These are phyloP conservation scores for Galerina marginata DNA, from an alignment of 768 basidiomycete species.

Conservation along the genomic window DNA sequence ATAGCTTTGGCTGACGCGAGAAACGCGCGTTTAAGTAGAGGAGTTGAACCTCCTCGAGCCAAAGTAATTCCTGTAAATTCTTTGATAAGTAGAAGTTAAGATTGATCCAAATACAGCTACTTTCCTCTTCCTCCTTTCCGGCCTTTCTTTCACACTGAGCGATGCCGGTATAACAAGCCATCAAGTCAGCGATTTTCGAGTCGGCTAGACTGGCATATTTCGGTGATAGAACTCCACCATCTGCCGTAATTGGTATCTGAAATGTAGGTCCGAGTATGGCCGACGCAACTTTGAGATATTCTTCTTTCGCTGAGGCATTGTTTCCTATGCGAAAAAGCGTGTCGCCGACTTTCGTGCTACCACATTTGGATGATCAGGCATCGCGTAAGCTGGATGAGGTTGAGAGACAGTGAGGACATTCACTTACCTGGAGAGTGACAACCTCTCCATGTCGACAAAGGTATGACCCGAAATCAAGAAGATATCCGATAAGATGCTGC, in stretches of 20 bases:
- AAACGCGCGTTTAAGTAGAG: slow-evolving; percentile 16
- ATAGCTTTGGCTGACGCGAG: background rate
- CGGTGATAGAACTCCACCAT: slow-evolving; percentile 1
- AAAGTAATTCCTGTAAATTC: slow-evolving; percentile 11
- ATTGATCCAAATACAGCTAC: background rate
- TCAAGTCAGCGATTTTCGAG: slow-evolving; percentile 20
- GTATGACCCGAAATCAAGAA: background rate
- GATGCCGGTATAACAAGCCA: slow-evolving; percentile 23
- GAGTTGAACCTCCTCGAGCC: slow-evolving; percentile 20
- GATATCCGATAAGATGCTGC: no score
- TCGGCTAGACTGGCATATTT: slow-evolving; percentile 1
- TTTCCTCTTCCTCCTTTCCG: slow-evolving; percentile 8
- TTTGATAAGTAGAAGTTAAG: background rate
- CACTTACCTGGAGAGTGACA: slow-evolving; percentile 1
- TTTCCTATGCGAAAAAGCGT: slow-evolving; percentile 11
- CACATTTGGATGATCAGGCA: background rate
- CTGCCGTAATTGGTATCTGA: background rate
- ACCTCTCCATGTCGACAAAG: background rate
- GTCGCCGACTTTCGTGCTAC: slow-evolving; percentile 11
- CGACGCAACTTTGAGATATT: background rate
- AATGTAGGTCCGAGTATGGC: background rate
- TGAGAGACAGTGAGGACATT: no score
- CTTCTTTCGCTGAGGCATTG: slow-evolving; percentile 5
- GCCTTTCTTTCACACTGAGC: slow-evolving; percentile 23
- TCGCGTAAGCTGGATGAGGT: background rate